These are phyloP conservation scores for Amphirosellinia nigrospora DNA, from an alignment of 495 filamentous ascomycete species.

Conservation along the genomic window DNA sequence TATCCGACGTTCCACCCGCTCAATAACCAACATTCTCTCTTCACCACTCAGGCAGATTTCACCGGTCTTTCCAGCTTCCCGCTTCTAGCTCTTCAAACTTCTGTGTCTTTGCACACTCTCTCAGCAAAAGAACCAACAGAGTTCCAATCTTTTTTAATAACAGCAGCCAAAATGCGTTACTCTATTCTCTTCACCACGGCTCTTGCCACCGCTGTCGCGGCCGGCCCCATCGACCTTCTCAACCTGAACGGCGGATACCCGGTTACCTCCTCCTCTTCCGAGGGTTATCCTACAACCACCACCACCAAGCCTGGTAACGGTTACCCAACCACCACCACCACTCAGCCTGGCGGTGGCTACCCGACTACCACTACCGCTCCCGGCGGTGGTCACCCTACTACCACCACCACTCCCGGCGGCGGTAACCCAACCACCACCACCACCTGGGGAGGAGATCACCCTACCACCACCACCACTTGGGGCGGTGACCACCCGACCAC, in stretches of 20 bases:
- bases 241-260: background rate
- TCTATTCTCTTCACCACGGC: constrained; percentile 11
- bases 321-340: background rate
- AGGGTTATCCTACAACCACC: background rate
- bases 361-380: background rate
- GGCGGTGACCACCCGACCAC: background rate
- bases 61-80: background rate
- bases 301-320: background rate
- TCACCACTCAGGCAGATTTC: constrained; percentile 15
- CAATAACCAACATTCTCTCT: background rate
- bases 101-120: constrained; percentile 2
- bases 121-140: constrained; percentile 19
- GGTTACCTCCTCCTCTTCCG: background rate
- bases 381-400: background rate
- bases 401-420: background rate
- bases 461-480: background rate
- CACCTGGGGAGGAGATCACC: background rate
- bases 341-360: background rate
- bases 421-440: background rate
- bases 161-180: constrained; percentile 17
- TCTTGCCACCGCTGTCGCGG: constrained; percentile 19
- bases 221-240: constrained; percentile 8
- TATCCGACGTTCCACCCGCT: constrained; percentile 8
- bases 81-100: background rate
- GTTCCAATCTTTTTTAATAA: constrained; percentile 9